Conservation (phyloP, 164 flowering plant genomes). For the Saururus chinensis region DNA sequence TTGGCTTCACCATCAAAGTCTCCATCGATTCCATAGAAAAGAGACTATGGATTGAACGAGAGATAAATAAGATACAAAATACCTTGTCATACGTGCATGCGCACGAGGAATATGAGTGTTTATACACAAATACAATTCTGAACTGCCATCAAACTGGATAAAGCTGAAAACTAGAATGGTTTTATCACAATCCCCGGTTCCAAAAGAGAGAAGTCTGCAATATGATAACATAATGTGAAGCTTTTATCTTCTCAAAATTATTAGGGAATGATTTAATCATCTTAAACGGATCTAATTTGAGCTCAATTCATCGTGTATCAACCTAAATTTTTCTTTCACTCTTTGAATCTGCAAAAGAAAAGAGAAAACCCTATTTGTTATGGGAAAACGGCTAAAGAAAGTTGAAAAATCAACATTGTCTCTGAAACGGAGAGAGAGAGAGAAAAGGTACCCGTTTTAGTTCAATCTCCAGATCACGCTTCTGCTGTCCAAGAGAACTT, state of each 20-base stretch:
- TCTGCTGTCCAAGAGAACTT: conserved; percentile 52
- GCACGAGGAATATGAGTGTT: too few species aligned
- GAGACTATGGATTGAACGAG: too few species aligned
- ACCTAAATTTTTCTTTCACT: conserved; percentile 77
- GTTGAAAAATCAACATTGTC: background rate
- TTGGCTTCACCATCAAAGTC: too few species aligned
- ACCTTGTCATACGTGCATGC: too few species aligned
- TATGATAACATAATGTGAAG: too few species aligned
- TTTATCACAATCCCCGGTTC: too few species aligned
- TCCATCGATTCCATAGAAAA: too few species aligned
- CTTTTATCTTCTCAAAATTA: background rate
- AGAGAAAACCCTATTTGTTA: background rate
- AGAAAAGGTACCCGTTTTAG: conserved; percentile 58
- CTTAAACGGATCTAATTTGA: conserved; percentile 2
- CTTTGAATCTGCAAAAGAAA: conserved; percentile 55
- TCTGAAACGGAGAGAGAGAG: background rate
- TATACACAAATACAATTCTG: too few species aligned
- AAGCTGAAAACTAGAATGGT: too few species aligned
- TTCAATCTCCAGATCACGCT: conserved; percentile 68
- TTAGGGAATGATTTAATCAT: background rate
- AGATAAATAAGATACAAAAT: too few species aligned
- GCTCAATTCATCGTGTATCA: conserved; percentile 49
- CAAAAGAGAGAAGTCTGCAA: too few species aligned
- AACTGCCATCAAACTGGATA: background rate
- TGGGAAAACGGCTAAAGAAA: background rate